phyloP scores from a whole-genome alignment of 305 asterid genomes.

The Fraxinus nigra region DNA sequence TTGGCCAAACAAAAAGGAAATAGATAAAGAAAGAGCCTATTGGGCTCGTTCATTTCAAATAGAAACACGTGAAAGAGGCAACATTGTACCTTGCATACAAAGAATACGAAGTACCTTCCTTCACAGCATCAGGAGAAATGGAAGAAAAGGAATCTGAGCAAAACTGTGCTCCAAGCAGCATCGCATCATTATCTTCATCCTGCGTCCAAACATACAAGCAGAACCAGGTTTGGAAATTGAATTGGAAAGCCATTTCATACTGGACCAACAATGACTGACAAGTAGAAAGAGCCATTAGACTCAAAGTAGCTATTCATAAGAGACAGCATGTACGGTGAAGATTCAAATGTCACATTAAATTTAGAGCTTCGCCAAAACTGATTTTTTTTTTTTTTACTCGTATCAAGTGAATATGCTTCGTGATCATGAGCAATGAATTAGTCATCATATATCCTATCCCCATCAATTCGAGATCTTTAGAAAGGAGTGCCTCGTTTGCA shows the following conservation, averaged over 20 bases:
- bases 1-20: not conserved
- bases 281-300: not conserved
- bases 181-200: slow-evolving; percentile 93
- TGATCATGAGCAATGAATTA: not conserved
- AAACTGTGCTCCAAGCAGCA: slow-evolving; percentile 88
- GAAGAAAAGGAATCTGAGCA: slow-evolving; percentile 86
- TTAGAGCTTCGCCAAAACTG: not conserved
- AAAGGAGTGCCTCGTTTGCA: not conserved
- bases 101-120: slow-evolving; percentile 58
- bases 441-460: not conserved
- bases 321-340: not conserved
- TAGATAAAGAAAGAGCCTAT: not conserved
- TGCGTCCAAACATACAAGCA: slow-evolving; percentile 28
- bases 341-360: not conserved
- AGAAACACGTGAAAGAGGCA: not conserved
- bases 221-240: slow-evolving; percentile 11
- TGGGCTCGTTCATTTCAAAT: slow-evolving; percentile 14
- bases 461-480: not conserved
- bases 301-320: slow-evolving; percentile 9
- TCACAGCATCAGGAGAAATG: slow-evolving; percentile 53
- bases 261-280: not conserved
- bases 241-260: not conserved
- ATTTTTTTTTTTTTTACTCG: not conserved
- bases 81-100: slow-evolving; percentile 63
- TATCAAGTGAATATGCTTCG: not conserved